Evolutionary conservation across 1,284 basidiomycete genomes (phyloP), one percentile per base, ranked within the genome.

Genomic region (Austroboletus novae-zelandiae): DNA sequence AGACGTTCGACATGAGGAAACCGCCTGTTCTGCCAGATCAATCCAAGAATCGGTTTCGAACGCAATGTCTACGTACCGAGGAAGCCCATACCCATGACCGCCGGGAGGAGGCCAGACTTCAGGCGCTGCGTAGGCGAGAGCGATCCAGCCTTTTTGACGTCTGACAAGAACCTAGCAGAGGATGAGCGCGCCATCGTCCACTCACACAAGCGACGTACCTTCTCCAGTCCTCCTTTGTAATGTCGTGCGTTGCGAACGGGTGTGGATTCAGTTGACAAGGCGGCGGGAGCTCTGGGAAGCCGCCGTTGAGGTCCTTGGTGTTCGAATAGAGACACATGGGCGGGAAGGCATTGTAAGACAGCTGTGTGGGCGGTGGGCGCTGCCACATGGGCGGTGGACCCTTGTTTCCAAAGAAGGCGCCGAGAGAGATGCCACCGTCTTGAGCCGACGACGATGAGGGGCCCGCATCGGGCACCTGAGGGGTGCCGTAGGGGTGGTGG

Each of bases 271-370:
- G 18, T 43, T 50, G 47, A 17, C 64, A 64, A 7, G 67, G 65
- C 2, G 65, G 68, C 1, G 68, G 67, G 13, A 67, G 13, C 20
- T 63, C 61, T 0, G 65, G 65, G 51, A 67, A 67, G 5, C 65
- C 65, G 0, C 41, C 43, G 20, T 43, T 47, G 40, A 67, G 41
- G 0, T 52, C 46, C 4, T 55, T 45, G 23, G 35, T 15, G 7
- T 68, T 65, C 15, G 65, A 69, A 25, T 66, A 48, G 31, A 67
- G 46, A 49, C 56, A 59, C 68, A 67, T 68, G 32, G 65, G 50
- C 29, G 61, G 64, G 45, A 67, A 70, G 2, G 55, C 43, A 7
- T 15, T 35, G 50, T 59, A 65, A 1, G 54, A 46, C 3, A 69
- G 39, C 15, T 54, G 32, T 7, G 15, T n/a, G 5, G 55, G 53